Conservation (phyloP, 768 basidiomycete genomes). For the Termitomyces bulborhizus region DNA sequence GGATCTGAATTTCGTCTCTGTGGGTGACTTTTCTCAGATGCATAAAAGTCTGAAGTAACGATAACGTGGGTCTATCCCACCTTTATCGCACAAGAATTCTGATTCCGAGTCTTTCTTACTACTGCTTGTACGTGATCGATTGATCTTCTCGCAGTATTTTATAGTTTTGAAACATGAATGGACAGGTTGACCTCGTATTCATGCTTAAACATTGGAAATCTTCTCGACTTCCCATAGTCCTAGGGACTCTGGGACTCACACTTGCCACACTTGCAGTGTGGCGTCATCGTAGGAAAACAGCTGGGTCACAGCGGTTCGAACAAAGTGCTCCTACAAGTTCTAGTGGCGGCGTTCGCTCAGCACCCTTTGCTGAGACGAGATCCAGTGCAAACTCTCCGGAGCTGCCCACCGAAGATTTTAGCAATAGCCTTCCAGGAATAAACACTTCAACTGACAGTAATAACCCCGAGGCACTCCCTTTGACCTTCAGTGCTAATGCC, state of each 20-base stretch:
- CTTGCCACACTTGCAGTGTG: neutral
- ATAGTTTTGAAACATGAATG: neutral
- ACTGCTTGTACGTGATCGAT: neutral
- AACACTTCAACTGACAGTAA: neutral
- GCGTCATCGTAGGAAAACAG: no score
- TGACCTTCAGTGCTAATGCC: neutral
- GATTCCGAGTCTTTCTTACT: no score
- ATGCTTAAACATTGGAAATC: neutral
- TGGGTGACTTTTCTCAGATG: no score
- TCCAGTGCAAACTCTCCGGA: no score
- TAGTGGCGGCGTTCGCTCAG: no score
- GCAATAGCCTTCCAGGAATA: neutral
- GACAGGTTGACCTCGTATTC: neutral
- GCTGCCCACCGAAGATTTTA: no score
- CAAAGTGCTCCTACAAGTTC: neutral
- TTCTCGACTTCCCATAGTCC: neutral
- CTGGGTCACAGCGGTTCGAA: neutral
- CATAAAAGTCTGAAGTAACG: no score
- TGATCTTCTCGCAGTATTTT: neutral
- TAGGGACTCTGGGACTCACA: neutral
- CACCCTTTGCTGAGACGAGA: no score
- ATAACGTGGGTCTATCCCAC: no score
- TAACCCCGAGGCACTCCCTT: neutral
- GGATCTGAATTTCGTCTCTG: no score
- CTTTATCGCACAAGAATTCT: neutral